Percentiles rank a stretch among this genome's conserved stretches.
These are phyloP conservation scores for Lactarius psammicola DNA, from an alignment of 768 basidiomycete species.

Conservation along the genomic window DNA sequence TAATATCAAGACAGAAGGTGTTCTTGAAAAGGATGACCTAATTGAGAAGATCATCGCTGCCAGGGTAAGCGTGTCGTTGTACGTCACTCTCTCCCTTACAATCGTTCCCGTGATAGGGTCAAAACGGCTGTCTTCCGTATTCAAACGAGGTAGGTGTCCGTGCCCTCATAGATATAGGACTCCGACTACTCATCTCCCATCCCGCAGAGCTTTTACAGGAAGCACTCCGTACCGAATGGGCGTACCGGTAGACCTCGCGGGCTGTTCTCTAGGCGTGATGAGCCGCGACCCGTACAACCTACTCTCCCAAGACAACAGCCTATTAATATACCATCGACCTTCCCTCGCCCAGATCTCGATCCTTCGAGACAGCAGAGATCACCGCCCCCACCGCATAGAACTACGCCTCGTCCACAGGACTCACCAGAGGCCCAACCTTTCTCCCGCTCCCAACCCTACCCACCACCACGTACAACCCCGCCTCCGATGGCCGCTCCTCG, in stretches of 20 bases:
- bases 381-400: constrained; percentile 27
- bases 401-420: constrained; percentile 32
- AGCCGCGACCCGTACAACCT: constrained; percentile 31
- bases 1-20: constrained; percentile 57
- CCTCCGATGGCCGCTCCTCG: constrained; percentile 19
- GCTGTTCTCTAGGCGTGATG: constrained; percentile 45
- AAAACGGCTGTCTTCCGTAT: constrained; percentile 59
- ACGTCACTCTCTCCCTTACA: neutral
- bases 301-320: constrained; percentile 30
- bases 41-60: constrained; percentile 58
- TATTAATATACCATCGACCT: constrained; percentile 10
- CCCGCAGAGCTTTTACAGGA: constrained; percentile 55
- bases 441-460: constrained; percentile 27
- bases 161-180: neutral
- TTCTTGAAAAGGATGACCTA: constrained; percentile 77
- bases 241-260: constrained; percentile 36
- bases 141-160: constrained; percentile 51
- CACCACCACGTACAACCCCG: constrained; percentile 27
- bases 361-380: constrained; percentile 32
- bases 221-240: constrained; percentile 56
- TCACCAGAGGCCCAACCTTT: constrained; percentile 30
- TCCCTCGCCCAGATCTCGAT: constrained; percentile 32
- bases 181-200: constrained; percentile 3
- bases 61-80: constrained; percentile 41
- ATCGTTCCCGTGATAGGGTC: constrained; percentile 39